These are phyloP conservation scores for Xerocomus brunneocitrinus DNA, from an alignment of 768 basidiomycete species.

Conservation along the genomic window DNA sequence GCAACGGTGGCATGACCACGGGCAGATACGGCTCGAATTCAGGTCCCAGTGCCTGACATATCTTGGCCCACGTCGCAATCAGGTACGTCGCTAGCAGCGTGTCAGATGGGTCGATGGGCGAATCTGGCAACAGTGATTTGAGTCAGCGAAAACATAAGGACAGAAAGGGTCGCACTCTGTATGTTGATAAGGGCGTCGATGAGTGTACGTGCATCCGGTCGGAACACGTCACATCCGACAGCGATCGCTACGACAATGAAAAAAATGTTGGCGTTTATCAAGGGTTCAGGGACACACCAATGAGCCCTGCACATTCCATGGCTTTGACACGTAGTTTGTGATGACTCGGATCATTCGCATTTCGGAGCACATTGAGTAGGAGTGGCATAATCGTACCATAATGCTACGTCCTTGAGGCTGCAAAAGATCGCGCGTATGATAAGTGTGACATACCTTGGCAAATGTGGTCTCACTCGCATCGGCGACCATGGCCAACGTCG, in stretches of 20 bases:
- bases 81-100: slow-evolving; percentile 70
- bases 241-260: slow-evolving; percentile 59
- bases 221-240: slow-evolving; percentile 76
- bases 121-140: slow-evolving; percentile 39
- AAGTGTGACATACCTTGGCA: slow-evolving; percentile 47
- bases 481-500: slow-evolving; percentile 85
- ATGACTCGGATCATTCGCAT: slow-evolving; percentile 64
- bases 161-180: slow-evolving; percentile 52
- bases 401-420: slow-evolving; percentile 41
- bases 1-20: slow-evolving; percentile 75
- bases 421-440: too few relatives aligned
- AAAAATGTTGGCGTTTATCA: neutral
- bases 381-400: slow-evolving; percentile 80
- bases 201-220: slow-evolving; percentile 66
- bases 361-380: slow-evolving; percentile 67
- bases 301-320: slow-evolving; percentile 87
- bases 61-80: slow-evolving; percentile 84
- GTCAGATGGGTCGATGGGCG: slow-evolving; percentile 64
- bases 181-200: slow-evolving; percentile 71
- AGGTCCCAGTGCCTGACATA: slow-evolving; percentile 78
- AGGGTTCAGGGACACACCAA: slow-evolving; percentile 49
- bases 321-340: slow-evolving; percentile 71
- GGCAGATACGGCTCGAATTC: slow-evolving; percentile 87
- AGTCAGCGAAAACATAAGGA: neutral
- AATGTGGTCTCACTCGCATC: slow-evolving; percentile 80